Base-by-base conservation (phyloP, 257 asterid species). In the Oldenlandia corymbosa region DNA sequence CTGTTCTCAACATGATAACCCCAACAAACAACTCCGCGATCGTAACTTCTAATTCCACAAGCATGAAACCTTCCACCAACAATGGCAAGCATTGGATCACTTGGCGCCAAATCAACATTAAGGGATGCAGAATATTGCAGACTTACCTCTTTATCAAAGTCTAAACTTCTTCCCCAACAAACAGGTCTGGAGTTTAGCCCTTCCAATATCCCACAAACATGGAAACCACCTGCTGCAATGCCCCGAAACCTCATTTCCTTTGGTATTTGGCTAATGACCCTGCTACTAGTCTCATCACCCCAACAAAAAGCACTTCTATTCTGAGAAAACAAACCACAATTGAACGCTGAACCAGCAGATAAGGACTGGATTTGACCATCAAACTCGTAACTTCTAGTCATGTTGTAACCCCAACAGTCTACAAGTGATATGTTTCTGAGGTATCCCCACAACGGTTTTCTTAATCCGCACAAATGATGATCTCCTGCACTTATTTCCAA, bases 391-490 rank as follows among this genome's bases (percentile, higher is more conserved):
- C 74, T 86, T 34, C 69, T 75, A 0, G 98, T 85, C 96, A 91
- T 91, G 75, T 91, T 91, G 54, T 91, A 91, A 7, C 98, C 98
- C 98, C 98, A 91, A 18, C 98, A 91, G 59, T 91, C 98, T 7
- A 91, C 88, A 27, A 86, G 55, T 0, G 98, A 84, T 28, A 76
- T 71, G 73, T 88, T 84, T 47, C 95, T 75, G 49, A 72, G 72
- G 62, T 32, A 79, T 31, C 94, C 96, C 83, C 55, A 74, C 53
- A 88, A 78, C 59, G 96, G 96, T 53, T 83, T 83, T 36, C 96
- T 74, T 81, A 91, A 67, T 1, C 88, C 98, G 65, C 96, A 91
- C 67, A 91, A 80, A 72, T 88, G 98, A 71, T 88, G 80, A 68
- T 91, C 98, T 6, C 98, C 96, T 2, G 96, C 98, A 67, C 95